A percentile compares a stretch with the other conserved stretches of the same genome.
Conservation (phyloP, 2,329 filamentous ascomycete species). For the Nigrospora oryzae region DNA sequence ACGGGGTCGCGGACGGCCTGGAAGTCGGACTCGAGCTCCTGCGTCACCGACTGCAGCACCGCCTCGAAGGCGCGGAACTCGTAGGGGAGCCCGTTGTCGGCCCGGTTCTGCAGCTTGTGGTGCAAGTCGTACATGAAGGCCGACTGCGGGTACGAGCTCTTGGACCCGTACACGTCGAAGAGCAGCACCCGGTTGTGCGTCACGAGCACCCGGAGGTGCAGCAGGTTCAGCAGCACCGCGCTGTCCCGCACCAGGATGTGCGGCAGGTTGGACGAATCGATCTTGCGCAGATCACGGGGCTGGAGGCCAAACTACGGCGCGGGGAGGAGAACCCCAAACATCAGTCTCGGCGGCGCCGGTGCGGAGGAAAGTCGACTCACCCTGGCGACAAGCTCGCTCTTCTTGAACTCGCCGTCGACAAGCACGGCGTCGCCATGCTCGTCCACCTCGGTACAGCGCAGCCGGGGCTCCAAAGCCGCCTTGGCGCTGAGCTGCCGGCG, state of each 20-base stretch:
- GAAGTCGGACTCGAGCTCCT: constrained; percentile 87
- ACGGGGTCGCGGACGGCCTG: constrained; percentile 90
- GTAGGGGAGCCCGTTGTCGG: constrained; percentile 68
- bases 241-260: constrained; percentile 91
- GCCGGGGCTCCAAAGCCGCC: constrained; percentile 72
- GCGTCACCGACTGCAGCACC: constrained; percentile 87
- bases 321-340: neutral
- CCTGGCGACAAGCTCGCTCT: constrained; percentile 93
- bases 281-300: constrained; percentile 92
- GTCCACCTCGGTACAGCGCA: constrained; percentile 93
- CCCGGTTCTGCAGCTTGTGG: constrained; percentile 80
- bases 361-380: constrained; percentile 29
- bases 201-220: constrained; percentile 93
- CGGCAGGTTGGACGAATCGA: constrained; percentile 90
- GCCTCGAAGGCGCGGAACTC: constrained; percentile 95
- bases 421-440: constrained; percentile 86
- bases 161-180: constrained; percentile 92
- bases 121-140: constrained; percentile 97
- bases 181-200: constrained; percentile 91
- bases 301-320: constrained; percentile 72
- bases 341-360: neutral
- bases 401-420: constrained; percentile 93
- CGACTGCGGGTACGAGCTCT: constrained; percentile 89
- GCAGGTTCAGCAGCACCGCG: constrained; percentile 87
- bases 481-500: constrained; percentile 66